Evolutionary conservation across 768 basidiomycete genomes (phyloP).

Genomic region (Brasilioporus rufonigricans): DNA sequence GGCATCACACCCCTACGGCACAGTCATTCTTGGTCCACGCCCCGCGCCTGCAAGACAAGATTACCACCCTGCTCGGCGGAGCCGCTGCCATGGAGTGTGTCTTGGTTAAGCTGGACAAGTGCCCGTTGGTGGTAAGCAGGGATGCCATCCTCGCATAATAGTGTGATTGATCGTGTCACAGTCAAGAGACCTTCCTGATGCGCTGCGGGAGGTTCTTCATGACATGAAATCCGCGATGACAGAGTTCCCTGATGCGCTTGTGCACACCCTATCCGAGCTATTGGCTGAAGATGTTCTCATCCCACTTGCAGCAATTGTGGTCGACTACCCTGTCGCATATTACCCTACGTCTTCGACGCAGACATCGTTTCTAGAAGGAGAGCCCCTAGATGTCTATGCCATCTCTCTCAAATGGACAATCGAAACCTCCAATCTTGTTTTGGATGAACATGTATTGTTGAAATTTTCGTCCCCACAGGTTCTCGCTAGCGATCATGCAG

Average conservation of each 20-base stretch:
- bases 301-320: slow-evolving; percentile 55
- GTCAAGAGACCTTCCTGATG: slow-evolving; percentile 10
- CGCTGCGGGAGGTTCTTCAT: slow-evolving; percentile 14
- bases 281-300: slow-evolving; percentile 34
- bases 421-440: not conserved
- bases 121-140: slow-evolving; percentile 22
- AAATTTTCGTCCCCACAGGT: slow-evolving; percentile 57
- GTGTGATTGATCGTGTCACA: slow-evolving; percentile 7
- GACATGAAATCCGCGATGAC: slow-evolving; percentile 4
- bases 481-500: slow-evolving; percentile 12
- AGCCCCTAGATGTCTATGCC: slow-evolving; percentile 52
- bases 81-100: not conserved
- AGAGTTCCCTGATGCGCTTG: slow-evolving; percentile 9
- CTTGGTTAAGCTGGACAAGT: slow-evolving; percentile 20
- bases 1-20: slow-evolving; percentile 44
- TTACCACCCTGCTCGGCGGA: slow-evolving; percentile 4
- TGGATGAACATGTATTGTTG: slow-evolving; percentile 38
- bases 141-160: not conserved
- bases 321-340: slow-evolving; percentile 62
- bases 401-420: slow-evolving; percentile 9
- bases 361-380: slow-evolving; percentile 42
- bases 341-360: slow-evolving; percentile 42
- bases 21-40: slow-evolving; percentile 59
- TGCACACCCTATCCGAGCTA: slow-evolving; percentile 30
- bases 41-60: slow-evolving; percentile 13